These are phyloP conservation scores for Entomortierella lignicola DNA, from an alignment of 192 early-diverging fungal genomes.

Conservation along the genomic window DNA sequence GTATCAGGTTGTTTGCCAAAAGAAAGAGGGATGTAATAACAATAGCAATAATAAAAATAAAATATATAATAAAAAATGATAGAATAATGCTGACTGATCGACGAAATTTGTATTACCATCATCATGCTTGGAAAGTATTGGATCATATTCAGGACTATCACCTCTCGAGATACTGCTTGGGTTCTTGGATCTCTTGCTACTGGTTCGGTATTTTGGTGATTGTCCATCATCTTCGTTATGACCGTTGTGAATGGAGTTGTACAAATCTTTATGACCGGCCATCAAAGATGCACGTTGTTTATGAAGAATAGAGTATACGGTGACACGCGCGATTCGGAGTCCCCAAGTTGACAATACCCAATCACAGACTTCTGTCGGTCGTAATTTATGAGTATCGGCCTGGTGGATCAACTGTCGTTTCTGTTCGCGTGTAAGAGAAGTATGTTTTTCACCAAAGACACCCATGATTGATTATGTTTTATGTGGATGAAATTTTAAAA, in stretches of 20 bases:
- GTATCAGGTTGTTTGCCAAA: no score
- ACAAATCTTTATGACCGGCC: conserved; percentile 45
- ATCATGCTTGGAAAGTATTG: not conserved
- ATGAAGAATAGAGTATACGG: conserved; percentile 51
- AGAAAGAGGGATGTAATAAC: not conserved
- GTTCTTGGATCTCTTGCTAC: conserved; percentile 10
- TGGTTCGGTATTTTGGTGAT: conserved; percentile 16
- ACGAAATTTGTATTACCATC: conserved; percentile 23
- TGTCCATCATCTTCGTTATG: conserved; percentile 9
- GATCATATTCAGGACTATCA: conserved; percentile 15
- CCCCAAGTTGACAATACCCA: conserved; percentile 52
- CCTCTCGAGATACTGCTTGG: conserved; percentile 2
- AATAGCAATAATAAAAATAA: no score
- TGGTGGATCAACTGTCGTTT: conserved; percentile 52
- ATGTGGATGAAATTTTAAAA: no score
- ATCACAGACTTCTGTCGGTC: conserved; percentile 51
- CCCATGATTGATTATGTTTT: conserved; percentile 23
- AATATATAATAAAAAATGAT: not conserved
- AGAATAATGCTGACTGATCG: conserved; percentile 1
- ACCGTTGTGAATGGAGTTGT: conserved; percentile 32
- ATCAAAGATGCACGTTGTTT: conserved; percentile 52
- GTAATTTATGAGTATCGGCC: conserved; percentile 50
- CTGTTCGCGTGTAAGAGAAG: conserved; percentile 47
- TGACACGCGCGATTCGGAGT: conserved; percentile 47
- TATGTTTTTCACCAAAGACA: conserved; percentile 53